These are phyloP conservation scores for Elsinoe fawcettii DNA, from an alignment of 2,329 filamentous ascomycete genomes.

Conservation along the genomic window DNA sequence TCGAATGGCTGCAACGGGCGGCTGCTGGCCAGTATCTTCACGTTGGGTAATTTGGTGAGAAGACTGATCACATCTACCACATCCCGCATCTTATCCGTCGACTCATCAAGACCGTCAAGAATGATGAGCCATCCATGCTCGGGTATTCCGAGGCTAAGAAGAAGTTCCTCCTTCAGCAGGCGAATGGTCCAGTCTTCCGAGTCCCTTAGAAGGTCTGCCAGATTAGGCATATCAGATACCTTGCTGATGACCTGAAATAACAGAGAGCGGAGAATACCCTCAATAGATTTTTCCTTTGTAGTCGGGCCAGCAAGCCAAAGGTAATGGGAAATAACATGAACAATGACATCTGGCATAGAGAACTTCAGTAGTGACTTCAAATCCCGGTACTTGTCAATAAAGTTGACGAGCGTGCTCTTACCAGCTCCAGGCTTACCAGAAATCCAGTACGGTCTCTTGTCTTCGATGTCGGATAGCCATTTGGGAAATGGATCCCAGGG, in stretches of 20 bases:
- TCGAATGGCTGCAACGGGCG: background rate
- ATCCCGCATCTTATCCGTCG: background rate
- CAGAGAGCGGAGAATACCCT: background rate
- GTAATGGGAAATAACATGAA: background rate
- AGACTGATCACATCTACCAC: background rate
- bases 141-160: background rate
- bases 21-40: background rate
- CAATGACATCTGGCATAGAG: background rate
- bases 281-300: background rate
- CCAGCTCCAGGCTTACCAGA: background rate
- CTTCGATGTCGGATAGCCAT: background rate
- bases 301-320: background rate
- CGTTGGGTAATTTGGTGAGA: background rate
- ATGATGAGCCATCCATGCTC: background rate
- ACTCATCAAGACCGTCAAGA: background rate
- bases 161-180: background rate
- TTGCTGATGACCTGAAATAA: background rate
- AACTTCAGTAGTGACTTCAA: background rate
- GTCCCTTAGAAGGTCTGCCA: background rate
- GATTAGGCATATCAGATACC: background rate
- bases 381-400: background rate
- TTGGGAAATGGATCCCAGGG: background rate
- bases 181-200: background rate
- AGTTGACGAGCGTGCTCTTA: background rate
- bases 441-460: background rate